Base-by-base conservation (phyloP, 2,329 filamentous ascomycete species). In the Claviceps pazoutovae region DNA sequence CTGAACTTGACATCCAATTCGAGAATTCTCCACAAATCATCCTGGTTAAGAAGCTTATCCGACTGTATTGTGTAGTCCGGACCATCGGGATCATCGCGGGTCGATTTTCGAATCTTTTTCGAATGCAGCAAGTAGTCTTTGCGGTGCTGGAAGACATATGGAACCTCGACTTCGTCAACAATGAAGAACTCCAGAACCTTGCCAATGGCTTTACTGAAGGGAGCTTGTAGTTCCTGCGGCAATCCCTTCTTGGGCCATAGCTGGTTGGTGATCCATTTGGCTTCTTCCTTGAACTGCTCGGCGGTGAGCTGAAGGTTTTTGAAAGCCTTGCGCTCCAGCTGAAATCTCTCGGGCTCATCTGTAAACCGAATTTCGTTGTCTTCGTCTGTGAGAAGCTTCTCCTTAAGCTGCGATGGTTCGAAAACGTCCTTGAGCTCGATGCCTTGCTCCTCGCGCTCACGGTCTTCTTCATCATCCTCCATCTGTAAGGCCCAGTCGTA, bases 341-440 rank as follows among this genome's bases (percentile, higher is more conserved):
- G 93, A 67, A 95, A 91, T 61, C 93, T 84, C 68, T 98, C 93
- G 1, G 93, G 93, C 58, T 95, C 84, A 64, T 98, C 93, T 19
- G 80, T 83, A 62, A 84, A 81, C 48, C 93, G 87, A 58, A 98
- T 96, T 53, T 82, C 73, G 65, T 97, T 95, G 66, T 98, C 93
- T 56, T 90, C 89, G 53, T 97, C 93, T 8, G 93, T 98, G 59
- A 98, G 79, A 66, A 97, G 85, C 69, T 88, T 91, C 69, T 98
- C 93, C 52, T 85, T 83, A 41, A 98, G 78, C 66, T 98, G 89
- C 2, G 90, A 95, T 0, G 93, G 93, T 68, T 98, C 93, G 61
- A 98, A 98, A 49, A 98, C 91, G 64, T 98, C 91, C 71, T 97
- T 96, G 56, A 98, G 79, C 67, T 96, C 88, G 43, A 97, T 80